phyloP scores from a whole-genome alignment of 768 basidiomycete genomes.

The Lactarius sp. region DNA sequence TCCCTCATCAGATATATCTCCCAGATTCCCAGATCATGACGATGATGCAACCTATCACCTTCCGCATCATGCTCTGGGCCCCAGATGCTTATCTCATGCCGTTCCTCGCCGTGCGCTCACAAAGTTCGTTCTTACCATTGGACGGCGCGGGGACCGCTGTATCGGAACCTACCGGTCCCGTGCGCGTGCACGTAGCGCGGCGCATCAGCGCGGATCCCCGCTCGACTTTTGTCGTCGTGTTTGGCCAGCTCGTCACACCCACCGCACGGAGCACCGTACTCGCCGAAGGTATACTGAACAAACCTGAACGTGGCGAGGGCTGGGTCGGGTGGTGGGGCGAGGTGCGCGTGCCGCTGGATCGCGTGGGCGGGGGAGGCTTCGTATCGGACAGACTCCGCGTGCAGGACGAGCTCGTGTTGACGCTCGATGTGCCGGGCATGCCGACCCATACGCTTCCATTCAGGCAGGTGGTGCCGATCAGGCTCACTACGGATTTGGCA shows the following conservation, averaged over 20 bases:
- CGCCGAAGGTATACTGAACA: constrained; percentile 5
- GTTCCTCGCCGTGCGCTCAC: not conserved
- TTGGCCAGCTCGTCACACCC: not conserved
- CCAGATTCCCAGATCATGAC: constrained; percentile 21
- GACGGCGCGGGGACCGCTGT: not conserved
- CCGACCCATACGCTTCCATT: constrained; percentile 19
- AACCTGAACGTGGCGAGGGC: constrained; percentile 2
- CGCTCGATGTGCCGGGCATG: constrained; percentile 5
- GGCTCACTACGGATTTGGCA: constrained; percentile 15
- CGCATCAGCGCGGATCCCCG: constrained; percentile 14
- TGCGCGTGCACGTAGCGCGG: constrained; percentile 15
- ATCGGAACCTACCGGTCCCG: not conserved
- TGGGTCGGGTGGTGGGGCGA: constrained; percentile 21
- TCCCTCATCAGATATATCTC: constrained; percentile 13
- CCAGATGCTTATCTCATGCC: constrained; percentile 20
- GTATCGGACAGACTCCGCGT: constrained; percentile 11
- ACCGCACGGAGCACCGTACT: not conserved
- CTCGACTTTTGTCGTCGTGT: constrained; percentile 17
- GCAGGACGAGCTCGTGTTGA: constrained; percentile 17
- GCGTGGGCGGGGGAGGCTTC: constrained; percentile 12
- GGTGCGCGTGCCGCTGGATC: constrained; percentile 8
- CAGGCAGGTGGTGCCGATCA: constrained; percentile 16
- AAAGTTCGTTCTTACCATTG: constrained; percentile 16
- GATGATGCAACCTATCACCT: constrained; percentile 3
- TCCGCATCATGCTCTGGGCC: constrained; percentile 15